Evolutionary conservation across 2,329 filamentous ascomycete genomes (phyloP).

Genomic region (Curvularia sp.): DNA sequence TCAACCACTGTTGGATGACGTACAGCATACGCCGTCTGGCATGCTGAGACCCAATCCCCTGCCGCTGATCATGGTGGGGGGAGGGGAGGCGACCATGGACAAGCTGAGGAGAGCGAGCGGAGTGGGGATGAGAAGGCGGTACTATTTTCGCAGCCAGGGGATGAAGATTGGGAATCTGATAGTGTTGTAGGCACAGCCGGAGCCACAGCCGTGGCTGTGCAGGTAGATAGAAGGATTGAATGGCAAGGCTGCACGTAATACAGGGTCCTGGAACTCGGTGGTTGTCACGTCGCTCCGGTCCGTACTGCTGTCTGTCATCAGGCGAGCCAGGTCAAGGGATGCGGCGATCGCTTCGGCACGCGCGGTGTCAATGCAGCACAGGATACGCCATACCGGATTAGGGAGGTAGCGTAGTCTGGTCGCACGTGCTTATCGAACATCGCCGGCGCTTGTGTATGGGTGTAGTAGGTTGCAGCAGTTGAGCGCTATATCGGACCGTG

Average conservation of each 20-base stretch:
- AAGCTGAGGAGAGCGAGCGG: conserved; percentile 68
- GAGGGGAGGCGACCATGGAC: conserved; percentile 70
- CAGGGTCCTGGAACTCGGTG: neutral
- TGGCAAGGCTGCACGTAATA: no score
- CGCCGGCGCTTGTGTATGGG: neutral
- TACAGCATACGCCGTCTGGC: conserved; percentile 74
- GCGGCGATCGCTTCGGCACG: conserved; percentile 1
- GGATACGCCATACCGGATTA: neutral
- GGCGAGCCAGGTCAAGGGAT: neutral
- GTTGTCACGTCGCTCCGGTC: neutral
- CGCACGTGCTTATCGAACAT: conserved; percentile 1
- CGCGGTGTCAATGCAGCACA: neutral
- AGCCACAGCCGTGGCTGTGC: neutral
- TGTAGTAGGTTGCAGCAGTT: neutral
- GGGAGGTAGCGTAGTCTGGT: neutral
- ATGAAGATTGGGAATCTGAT: conserved; percentile 79
- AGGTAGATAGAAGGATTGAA: neutral
- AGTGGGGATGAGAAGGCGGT: conserved; percentile 78
- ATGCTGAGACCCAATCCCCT: conserved; percentile 74
- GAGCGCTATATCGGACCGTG: neutral
- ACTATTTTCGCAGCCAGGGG: conserved; percentile 81
- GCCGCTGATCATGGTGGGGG: conserved; percentile 80
- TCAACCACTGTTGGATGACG: conserved; percentile 76
- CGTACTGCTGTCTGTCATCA: neutral
- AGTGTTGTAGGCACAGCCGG: conserved; percentile 58